Evolutionary conservation across 2,329 filamentous ascomycete genomes (phyloP), one percentile per base, ranked within the genome.

Genomic region (Cercospora sojina): DNA sequence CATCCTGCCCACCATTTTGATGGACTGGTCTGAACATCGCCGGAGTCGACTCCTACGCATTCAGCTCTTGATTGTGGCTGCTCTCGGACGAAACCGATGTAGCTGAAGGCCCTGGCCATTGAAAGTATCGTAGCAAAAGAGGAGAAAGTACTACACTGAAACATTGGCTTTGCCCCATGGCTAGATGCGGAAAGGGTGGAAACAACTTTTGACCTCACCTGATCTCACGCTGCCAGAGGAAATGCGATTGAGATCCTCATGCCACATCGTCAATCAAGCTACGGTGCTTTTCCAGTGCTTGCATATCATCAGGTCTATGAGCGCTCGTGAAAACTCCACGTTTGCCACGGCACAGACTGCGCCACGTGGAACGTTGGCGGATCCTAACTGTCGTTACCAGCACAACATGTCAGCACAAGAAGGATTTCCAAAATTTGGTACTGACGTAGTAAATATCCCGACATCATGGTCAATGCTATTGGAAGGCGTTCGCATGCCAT

Each of bases 401-500:
- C 4, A 32, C 23, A 0, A 27, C 23, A 51, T 13, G 23, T 27
- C 47, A 51, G 20, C 20, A 25, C 47, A 25, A 13, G 13, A 16
- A 51, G 23, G 20, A 51, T 27, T 12, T 51, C 13, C 4, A 51
- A 57, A 57, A 18, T 57, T 32, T 63, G 60, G 60, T 63, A 51
- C 60, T 56, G 31, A 63, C 49, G 60, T 35, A 51, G 23, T 13
- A 31, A 56, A 56, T 27, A 29, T 62, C 20, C 60, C 60, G 49
- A 57, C 51, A 51, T 10, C 49, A 12, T 63, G 60, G 60, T 20
- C 47, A 27, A 27, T 35, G 56, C 49, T 63, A 57, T 63, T 47
- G 60, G 13, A n/a, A 62, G 60, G 60, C 60, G 60, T 63, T 57
- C 49, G 49, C 60, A 31, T 63, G 60, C 60, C 60, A 63, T 56